These are phyloP conservation scores for Globisporangium paddicum DNA, from an alignment of 352 stramenopile species.

Conservation along the genomic window DNA sequence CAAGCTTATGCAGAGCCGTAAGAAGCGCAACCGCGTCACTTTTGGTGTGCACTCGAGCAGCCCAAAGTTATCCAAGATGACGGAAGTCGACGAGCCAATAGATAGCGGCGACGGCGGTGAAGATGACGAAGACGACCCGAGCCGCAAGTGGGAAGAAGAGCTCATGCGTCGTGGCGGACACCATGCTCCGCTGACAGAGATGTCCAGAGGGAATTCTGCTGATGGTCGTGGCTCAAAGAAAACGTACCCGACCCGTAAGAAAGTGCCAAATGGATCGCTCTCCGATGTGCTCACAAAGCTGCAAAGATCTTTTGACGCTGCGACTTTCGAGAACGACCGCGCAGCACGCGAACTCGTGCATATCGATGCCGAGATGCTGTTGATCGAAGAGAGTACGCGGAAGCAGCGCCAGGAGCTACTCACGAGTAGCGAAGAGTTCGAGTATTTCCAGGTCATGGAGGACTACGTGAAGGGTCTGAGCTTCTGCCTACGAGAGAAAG, in stretches of 20 bases:
- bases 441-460: constrained; percentile 75
- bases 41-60: constrained; percentile 39
- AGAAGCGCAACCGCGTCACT: constrained; percentile 54
- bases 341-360: constrained; percentile 40
- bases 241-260: constrained; percentile 48
- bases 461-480: constrained; percentile 71
- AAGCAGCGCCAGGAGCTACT: constrained; percentile 48
- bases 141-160: constrained; percentile 65
- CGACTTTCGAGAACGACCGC: constrained; percentile 40
- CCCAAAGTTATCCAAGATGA: constrained; percentile 26
- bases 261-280: constrained; percentile 41
- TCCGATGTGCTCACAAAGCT: constrained; percentile 46
- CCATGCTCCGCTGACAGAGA: constrained; percentile 9
- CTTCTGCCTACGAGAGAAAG: constrained; percentile 70
- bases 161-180: constrained; percentile 69
- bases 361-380: constrained; percentile 41
- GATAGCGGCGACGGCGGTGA: constrained; percentile 17
- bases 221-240: background rate
- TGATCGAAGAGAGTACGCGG: constrained; percentile 36
- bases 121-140: constrained; percentile 47
- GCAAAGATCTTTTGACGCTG: constrained; percentile 41
- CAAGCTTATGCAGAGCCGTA: constrained; percentile 31
- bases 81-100: constrained; percentile 40
- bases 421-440: constrained; percentile 58
- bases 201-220: background rate